Percentiles rank a stretch among this genome's conserved stretches.
phyloP scores from a whole-genome alignment of 495 filamentous ascomycete species.

The Recurvomyces mirabilis region DNA sequence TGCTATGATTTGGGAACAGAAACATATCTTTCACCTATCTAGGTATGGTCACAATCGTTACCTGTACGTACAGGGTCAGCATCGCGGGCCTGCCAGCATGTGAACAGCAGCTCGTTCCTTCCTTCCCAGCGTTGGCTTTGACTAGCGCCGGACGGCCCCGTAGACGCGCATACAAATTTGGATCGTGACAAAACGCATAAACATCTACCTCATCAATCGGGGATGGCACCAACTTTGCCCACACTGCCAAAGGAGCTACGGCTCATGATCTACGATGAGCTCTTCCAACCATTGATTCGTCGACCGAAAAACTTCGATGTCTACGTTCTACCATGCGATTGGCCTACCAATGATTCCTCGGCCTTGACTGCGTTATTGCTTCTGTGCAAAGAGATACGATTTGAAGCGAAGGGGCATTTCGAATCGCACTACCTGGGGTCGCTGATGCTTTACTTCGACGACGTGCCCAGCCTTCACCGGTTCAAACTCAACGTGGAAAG shows the following conservation, averaged over 20 bases:
- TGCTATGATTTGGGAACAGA: too few species aligned
- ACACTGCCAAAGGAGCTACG: neutral
- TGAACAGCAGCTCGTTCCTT: too few species aligned
- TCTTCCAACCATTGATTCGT: neutral
- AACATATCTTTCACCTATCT: too few species aligned
- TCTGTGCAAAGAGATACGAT: neutral
- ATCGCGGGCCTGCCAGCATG: too few species aligned
- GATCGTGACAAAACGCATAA: neutral
- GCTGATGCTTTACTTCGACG: neutral
- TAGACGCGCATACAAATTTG: too few species aligned
- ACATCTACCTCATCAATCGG: neutral
- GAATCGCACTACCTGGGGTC: neutral
- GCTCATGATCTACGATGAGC: neutral
- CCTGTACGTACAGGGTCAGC: too few species aligned
- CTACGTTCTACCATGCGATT: neutral
- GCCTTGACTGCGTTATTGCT: neutral
- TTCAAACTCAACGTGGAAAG: neutral
- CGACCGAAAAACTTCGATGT: neutral
- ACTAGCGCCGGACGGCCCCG: too few species aligned
- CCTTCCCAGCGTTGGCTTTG: too few species aligned
- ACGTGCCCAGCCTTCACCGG: neutral
- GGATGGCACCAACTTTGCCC: neutral
- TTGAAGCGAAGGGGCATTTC: neutral
- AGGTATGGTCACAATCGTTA: too few species aligned
- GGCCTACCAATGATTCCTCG: neutral